Evolutionary conservation across 2,329 filamentous ascomycete genomes (phyloP), one percentile per base, ranked within the genome.

Genomic region (Fusarium tupiense): DNA sequence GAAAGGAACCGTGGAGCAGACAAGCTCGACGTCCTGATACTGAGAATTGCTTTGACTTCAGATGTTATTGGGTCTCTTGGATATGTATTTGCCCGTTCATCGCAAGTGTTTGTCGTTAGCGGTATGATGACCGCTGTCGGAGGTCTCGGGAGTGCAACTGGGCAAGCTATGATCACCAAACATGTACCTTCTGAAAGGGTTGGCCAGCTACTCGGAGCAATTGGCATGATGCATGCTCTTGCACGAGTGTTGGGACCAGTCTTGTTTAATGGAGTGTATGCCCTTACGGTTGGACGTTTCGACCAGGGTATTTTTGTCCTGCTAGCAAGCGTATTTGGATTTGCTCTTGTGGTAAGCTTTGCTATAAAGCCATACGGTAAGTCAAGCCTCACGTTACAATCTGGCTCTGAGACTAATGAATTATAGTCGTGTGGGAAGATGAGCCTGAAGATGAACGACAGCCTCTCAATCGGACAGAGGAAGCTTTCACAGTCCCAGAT

Each of bases 131-230:
- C 94, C 4, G 88, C 94, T 0, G 84, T 97, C 44, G 96, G 96
- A 31, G 95, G 95, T 3, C 91, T 98, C 52, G 95, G 93, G 1
- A 92, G 92, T 41, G 95, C 96, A 3, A 96, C 94, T 0, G 87
- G 97, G 57, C 94, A 97, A 79, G 92, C 93, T 4, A 89, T 93
- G 2, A 85, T 98, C 58, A 98, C 95, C 26, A 98, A 98, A 81
- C 96, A 98, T 81, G 92, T 98, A 1, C 94, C 95, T 1, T 87
- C 91, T 2, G 93, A 96, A 72, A 89, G 90, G 53, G 92, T 96
- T 0, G 96, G 96, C 0, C 91, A 96, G 81, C 85, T 98, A n/a
- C 88, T 99, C 0, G 96, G 96, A 29, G 95, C 95, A 4, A 92
- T 92, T 22, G 96, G 96, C 1, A 86, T 98, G 70, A 83, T 98